A percentile compares a stretch with the other conserved stretches of the same genome.
These are phyloP conservation scores for Triticum timopheevii DNA, from an alignment of 176 grass and related monocot species.

Conservation along the genomic window DNA sequence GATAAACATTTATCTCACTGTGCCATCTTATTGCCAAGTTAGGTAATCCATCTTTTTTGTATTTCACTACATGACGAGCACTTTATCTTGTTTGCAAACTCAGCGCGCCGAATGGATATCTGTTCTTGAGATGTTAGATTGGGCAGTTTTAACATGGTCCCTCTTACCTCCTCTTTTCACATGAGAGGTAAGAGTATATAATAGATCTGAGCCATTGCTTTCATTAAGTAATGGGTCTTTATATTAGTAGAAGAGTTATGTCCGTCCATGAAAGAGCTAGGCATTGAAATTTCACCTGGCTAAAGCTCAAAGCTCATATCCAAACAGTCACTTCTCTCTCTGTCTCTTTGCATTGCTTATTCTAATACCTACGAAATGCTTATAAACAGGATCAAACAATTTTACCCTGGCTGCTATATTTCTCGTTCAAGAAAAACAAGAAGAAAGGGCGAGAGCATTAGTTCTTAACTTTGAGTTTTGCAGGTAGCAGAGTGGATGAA, in stretches of 20 bases:
- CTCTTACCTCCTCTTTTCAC: no score
- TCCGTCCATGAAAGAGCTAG: neutral
- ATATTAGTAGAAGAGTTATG: neutral
- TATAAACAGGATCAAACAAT: neutral
- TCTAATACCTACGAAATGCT: neutral
- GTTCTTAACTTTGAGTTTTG: constrained; percentile 31
- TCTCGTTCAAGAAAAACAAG: neutral
- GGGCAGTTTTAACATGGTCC: no score
- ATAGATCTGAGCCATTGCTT: no score
- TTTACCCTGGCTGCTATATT: neutral
- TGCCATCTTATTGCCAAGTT: neutral
- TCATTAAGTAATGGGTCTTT: no score
- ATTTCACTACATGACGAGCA: neutral
- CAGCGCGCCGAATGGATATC: neutral
- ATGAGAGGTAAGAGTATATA: no score
- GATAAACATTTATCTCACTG: neutral
- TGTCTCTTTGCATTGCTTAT: neutral
- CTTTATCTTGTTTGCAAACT: neutral
- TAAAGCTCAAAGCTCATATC: neutral
- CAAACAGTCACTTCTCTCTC: neutral
- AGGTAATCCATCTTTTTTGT: neutral
- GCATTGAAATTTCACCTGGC: neutral
- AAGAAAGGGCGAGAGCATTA: neutral
- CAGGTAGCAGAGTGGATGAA: constrained; percentile 92
- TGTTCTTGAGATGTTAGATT: neutral